Evolutionary conservation across 768 basidiomycete species (phyloP), one percentile per base, ranked within the genome.

Genomic region (Pleurotus citrinopileatus): DNA sequence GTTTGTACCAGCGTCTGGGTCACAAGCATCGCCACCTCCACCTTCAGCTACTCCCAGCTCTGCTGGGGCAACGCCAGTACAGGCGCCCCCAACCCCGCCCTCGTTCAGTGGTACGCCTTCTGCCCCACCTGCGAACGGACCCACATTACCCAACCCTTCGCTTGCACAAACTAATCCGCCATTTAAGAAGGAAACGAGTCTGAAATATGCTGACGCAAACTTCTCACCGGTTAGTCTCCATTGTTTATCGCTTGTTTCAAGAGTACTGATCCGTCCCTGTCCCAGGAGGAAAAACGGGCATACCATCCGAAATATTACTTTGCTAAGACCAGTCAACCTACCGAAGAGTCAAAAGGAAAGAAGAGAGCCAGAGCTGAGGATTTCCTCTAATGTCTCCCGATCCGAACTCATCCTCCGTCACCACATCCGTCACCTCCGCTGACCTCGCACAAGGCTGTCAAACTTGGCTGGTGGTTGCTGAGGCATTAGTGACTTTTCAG

Each of bases 331-430:
- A 65, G 67, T 57, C 68, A 67, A 54, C 57, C 67, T 51, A 67
- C 28, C 56, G 86, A 87, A 47, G 88, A 89, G 62, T 73, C 79
- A 46, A 80, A 88, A 59, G 90, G 91, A 44, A 90, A 85, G 75
- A 94, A 94, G 70, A 75, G 92, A 43, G 88, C 91, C 43, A 77
- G 90, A 59, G 92, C 92, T 27, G 91, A 93, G 69, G 92, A 94
- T 68, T 91, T 90, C 69, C 70, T 93, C 61, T 91, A 45, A 42
- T 36, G 38, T 47, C 37, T 28, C 23, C 36, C 27, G 38, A 17
- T 38, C 22, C 26, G 19, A 20, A 29, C 28, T 48, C 27, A 32
- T 52, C 20, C 20, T 29, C 26, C 48, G 9, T 19, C 48, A 17
- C 12, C 27, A 40, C 23, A 26, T 9, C 20, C 26, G 19, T 42